These are phyloP conservation scores for Corchorus capsularis DNA, from an alignment of 345 rosid genomes.

Conservation along the genomic window DNA sequence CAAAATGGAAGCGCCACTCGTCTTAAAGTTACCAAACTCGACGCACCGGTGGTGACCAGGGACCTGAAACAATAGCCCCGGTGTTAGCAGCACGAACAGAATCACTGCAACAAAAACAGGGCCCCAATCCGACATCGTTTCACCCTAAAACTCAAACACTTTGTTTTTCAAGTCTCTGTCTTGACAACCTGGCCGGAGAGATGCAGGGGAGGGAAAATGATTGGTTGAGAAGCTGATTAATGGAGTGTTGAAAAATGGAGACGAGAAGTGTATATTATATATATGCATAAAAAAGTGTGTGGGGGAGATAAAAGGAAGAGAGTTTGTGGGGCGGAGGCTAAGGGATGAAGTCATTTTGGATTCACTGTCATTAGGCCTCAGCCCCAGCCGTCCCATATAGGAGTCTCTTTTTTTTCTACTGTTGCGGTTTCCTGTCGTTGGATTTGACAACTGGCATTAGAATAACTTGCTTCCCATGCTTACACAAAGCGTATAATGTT, in stretches of 20 bases:
- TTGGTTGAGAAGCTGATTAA: background rate
- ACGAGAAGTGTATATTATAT: background rate
- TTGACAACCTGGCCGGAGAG: background rate
- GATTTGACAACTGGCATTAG: background rate
- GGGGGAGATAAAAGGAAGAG: background rate
- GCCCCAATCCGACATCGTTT: conserved; percentile 63
- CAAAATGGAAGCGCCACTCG: conserved; percentile 56
- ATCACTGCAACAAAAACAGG: conserved; percentile 57
- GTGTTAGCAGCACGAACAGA: conserved; percentile 49
- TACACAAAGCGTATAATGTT: no score
- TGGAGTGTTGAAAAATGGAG: background rate
- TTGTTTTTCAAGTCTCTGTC: background rate
- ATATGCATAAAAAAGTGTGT: background rate
- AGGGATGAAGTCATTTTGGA: conserved; percentile 27
- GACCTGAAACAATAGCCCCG: conserved; percentile 61
- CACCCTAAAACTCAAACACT: background rate
- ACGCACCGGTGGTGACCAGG: conserved; percentile 47
- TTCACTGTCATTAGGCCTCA: conserved; percentile 13
- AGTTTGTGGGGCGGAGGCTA: conserved; percentile 22
- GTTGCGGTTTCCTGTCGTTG: background rate
- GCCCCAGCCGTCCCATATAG: background rate
- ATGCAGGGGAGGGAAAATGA: background rate
- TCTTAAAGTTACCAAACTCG: conserved; percentile 59
- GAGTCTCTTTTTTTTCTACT: background rate
- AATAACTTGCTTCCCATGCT: conserved; percentile 14